phyloP scores from a whole-genome alignment of 2,329 filamentous ascomycete species.

The Chaetomium olivaceum region DNA sequence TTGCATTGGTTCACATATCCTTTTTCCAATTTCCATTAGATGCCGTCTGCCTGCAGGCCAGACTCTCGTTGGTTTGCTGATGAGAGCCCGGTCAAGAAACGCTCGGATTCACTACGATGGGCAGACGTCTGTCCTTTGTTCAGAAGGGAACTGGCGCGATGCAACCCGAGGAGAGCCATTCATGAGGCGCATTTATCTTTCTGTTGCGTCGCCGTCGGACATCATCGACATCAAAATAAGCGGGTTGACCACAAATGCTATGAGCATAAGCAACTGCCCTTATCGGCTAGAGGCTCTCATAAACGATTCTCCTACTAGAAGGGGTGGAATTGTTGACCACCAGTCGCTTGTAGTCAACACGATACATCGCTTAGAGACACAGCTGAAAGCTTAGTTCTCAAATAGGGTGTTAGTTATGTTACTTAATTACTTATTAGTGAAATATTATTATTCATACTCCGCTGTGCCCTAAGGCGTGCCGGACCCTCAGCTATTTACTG shows the following conservation, averaged over 20 bases:
- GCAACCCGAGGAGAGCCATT: constrained; percentile 4
- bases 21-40: neutral
- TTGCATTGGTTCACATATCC: neutral
- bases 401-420: no score
- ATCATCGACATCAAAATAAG: constrained; percentile 8
- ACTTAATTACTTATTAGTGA: no score
- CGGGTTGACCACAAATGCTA: neutral
- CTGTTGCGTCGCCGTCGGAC: constrained; percentile 10
- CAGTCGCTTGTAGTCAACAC: neutral
- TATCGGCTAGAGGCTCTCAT: constrained; percentile 13
- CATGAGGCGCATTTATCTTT: constrained; percentile 7
- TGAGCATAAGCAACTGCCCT: constrained; percentile 11
- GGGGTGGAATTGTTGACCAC: neutral
- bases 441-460: no score
- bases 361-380: neutral
- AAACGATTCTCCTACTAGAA: constrained; percentile 1
- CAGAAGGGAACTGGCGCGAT: constrained; percentile 11
- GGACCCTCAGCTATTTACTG: no score
- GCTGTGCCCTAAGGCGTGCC: no score
- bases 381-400: no score
- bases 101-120: constrained; percentile 7
- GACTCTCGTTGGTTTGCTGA: constrained; percentile 5
- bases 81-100: constrained; percentile 10
- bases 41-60: constrained; percentile 6
- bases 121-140: constrained; percentile 11